Evolutionary conservation across 495 filamentous ascomycete genomes (phyloP).

Genomic region (Copromyces sp.): DNA sequence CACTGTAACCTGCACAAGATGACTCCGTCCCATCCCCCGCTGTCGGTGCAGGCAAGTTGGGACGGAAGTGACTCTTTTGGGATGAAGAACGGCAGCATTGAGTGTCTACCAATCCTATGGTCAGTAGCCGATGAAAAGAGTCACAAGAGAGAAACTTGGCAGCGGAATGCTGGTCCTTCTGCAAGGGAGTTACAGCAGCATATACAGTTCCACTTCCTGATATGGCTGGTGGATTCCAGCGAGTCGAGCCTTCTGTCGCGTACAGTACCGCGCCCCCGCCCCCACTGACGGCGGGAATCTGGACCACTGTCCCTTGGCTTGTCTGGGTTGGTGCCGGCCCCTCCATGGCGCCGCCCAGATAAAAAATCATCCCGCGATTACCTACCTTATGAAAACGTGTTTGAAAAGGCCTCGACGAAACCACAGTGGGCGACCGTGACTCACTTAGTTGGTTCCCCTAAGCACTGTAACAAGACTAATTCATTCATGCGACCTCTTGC

Average conservation of each 20-base stretch:
- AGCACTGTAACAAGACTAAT: constrained; percentile 8
- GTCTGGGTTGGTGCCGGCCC: not conserved
- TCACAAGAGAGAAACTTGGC: not conserved
- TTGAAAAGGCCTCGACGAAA: constrained; percentile 1
- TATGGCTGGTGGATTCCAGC: not conserved
- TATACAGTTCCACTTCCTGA: not conserved
- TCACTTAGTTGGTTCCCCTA: constrained; percentile 18
- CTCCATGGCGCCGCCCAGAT: not conserved
- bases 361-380: not conserved
- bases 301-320: not conserved
- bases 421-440: constrained; percentile 11
- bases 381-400: not conserved
- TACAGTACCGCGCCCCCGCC: not conserved
- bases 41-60: not conserved
- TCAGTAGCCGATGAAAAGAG: not conserved
- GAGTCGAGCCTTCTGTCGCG: not conserved
- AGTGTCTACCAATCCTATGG: not conserved
- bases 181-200: not conserved
- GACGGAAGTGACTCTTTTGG: not conserved
- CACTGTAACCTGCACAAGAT: not conserved
- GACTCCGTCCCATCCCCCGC: not conserved
- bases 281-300: not conserved
- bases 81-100: not conserved
- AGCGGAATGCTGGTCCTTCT: not conserved
- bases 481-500: constrained; percentile 19